A percentile compares a stretch with the other conserved stretches of the same genome.
Conservation (phyloP, 441 rosid genomes). For the Hura crepitans region DNA sequence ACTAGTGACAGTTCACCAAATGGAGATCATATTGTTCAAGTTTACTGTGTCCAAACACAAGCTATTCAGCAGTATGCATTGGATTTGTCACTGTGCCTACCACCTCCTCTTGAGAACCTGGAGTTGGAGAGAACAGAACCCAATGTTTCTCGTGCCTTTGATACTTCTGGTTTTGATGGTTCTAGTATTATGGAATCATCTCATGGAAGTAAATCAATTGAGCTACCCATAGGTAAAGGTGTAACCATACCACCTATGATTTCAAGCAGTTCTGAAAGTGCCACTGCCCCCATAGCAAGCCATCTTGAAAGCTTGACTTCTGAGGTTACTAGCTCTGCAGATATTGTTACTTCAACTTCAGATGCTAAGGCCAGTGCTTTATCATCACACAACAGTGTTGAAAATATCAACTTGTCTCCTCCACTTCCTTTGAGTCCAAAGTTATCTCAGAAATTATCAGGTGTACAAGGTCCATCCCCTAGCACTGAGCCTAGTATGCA, state of each 20-base stretch:
- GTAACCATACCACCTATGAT: constrained; percentile 24
- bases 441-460: constrained; percentile 49
- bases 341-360: constrained; percentile 28
- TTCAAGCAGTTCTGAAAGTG: constrained; percentile 32
- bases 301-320: constrained; percentile 36
- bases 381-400: constrained; percentile 35
- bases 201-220: constrained; percentile 34
- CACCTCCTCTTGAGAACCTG: constrained; percentile 53
- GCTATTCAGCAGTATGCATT: constrained; percentile 93
- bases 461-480: constrained; percentile 40
- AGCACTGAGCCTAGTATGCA: constrained; percentile 31
- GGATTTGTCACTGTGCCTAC: constrained; percentile 73
- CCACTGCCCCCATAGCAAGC: constrained; percentile 25
- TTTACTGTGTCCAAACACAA: constrained; percentile 87
- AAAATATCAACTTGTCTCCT: constrained; percentile 35
- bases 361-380: constrained; percentile 40
- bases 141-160: constrained; percentile 37
- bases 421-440: constrained; percentile 57
- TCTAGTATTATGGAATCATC: constrained; percentile 35
- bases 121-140: constrained; percentile 57
- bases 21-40: constrained; percentile 58
- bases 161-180: constrained; percentile 32
- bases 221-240: constrained; percentile 28
- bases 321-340: constrained; percentile 36
- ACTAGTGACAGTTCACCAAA: constrained; percentile 50